Evolutionary conservation across 176 grass and related monocot genomes (phyloP).

Genomic region (Cenchrus purpureus): DNA sequence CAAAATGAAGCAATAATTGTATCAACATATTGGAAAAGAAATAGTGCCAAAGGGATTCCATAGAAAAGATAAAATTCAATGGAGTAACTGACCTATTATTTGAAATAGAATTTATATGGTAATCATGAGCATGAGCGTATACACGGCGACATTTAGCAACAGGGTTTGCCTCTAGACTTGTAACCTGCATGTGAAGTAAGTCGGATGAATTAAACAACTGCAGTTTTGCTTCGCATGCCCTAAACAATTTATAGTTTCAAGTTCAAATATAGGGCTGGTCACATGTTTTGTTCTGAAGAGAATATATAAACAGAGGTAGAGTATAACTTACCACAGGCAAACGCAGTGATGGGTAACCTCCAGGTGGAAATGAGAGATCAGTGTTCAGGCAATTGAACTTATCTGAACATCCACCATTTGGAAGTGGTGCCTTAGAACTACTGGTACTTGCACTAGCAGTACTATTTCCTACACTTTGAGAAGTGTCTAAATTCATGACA

Average conservation of each 20-base stretch:
- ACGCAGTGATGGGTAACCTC: constrained; percentile 69
- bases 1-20: neutral
- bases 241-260: neutral
- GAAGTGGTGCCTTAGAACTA: constrained; percentile 52
- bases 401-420: constrained; percentile 69
- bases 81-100: constrained; percentile 72
- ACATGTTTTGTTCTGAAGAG: constrained; percentile 8
- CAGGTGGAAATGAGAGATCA: constrained; percentile 62
- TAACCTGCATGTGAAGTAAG: constrained; percentile 60
- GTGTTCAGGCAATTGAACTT: constrained; percentile 39
- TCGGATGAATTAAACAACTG: neutral
- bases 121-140: constrained; percentile 94
- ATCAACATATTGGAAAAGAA: neutral
- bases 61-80: constrained; percentile 30
- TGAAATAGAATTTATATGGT: constrained; percentile 95
- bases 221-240: neutral
- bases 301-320: constrained; percentile 15
- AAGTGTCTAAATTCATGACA: constrained; percentile 72
- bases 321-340: constrained; percentile 87
- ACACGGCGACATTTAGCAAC: constrained; percentile 82
- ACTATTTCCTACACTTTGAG: constrained; percentile 49
- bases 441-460: constrained; percentile 52
- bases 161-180: constrained; percentile 76
- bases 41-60: neutral
- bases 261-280: neutral